Evolutionary conservation across 371 early-diverging fungal genomes (phyloP).

Genomic region (Lichtheimia hyalospora): DNA sequence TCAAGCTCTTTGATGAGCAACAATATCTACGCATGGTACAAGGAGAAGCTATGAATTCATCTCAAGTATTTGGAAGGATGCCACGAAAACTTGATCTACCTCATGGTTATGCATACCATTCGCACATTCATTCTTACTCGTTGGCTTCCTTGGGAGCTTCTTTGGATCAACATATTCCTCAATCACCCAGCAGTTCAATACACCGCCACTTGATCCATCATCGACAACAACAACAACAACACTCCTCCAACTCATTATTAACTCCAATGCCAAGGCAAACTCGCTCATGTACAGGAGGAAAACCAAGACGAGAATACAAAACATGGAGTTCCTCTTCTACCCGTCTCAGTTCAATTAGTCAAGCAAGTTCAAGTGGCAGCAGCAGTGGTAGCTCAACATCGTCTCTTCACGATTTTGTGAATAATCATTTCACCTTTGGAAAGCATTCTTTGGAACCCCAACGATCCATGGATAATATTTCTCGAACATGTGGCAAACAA

Average conservation of each 20-base stretch:
- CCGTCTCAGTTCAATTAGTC: neutral
- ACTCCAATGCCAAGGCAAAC: neutral
- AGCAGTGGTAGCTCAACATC: neutral
- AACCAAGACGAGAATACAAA: neutral
- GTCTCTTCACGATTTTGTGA: neutral
- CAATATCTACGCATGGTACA: constrained; percentile 25
- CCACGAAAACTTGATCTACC: constrained; percentile 16
- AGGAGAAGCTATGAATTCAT: constrained; percentile 19
- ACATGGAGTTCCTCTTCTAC: neutral
- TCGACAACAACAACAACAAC: too few relatives aligned
- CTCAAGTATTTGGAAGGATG: constrained; percentile 16
- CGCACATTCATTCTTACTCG: neutral
- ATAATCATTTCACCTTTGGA: neutral
- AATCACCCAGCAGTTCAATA: too few relatives aligned
- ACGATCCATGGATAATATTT: too few relatives aligned
- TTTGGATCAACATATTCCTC: too few relatives aligned
- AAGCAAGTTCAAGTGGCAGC: neutral
- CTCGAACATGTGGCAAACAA: too few relatives aligned
- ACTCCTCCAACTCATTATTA: neutral
- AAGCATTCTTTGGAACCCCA: neutral
- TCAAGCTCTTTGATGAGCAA: constrained; percentile 29
- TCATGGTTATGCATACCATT: too few relatives aligned
- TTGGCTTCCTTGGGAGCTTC: neutral
- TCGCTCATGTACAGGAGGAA: neutral
- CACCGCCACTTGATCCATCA: too few relatives aligned